Base-by-base conservation (phyloP, 2,329 filamentous ascomycete genomes). In the Epicoccum nigrum region DNA sequence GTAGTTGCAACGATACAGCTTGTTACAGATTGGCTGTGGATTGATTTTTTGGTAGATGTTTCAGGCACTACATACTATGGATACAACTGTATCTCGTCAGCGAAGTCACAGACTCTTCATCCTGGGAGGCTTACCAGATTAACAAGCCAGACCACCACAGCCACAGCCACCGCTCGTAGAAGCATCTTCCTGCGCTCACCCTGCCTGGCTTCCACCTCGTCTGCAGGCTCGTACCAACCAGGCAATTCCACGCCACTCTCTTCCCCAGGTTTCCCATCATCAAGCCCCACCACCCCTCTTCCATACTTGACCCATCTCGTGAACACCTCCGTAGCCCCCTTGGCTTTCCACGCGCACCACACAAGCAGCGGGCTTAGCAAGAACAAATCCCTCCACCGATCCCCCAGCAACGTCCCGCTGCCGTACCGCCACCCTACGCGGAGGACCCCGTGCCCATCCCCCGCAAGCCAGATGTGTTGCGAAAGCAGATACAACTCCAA, bases 401-500 rank as follows among this genome's bases (percentile, higher is more conserved):
- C 66, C 8, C 59, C 55, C 35, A 55, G 28, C 16, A 71, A 46
- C 4, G 54, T 66, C 4, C 59, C 59, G 31, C 65, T 64, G 16
- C 60, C 55, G 44, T 64, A 50, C 54, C 73, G 58, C 59, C 65
- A 45, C 51, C 76, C 60, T 60, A 62, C 55, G 45, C 75, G 62
- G 7, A 87, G 74, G 4, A 82, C 58, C 0, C 80, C 82, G 25
- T 77, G 79, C 2, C 81, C 80, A 59, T 87, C 83, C 2, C 78
- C 82, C 2, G 82, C 83, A 7, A 87, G 77, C 78, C 82, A 85
- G 45, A 86, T 75, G 64, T 88, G 85, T 63, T 81, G 81, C 57
- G 86, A 83, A 30, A 87, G 71, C 5, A 84, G 75, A 56, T 83
- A 85, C 0, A 82, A 80, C 67, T 87, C 85, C 1, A 86, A 76